Base-by-base conservation (phyloP, 306 rosid species). In the Carpinus fangiana region DNA sequence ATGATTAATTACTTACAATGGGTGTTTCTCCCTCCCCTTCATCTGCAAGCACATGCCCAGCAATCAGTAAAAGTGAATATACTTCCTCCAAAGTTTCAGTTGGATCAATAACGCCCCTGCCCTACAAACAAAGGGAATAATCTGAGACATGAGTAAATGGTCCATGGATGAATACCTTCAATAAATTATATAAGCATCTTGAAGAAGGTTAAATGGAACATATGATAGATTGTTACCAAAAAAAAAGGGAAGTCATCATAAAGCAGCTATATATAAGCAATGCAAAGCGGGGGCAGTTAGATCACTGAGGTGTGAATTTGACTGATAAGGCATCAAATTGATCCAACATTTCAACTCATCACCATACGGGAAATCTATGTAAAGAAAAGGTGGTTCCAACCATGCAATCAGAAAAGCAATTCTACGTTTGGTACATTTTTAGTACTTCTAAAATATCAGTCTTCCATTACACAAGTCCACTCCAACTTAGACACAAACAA, bases 21-120 rank as follows among this genome's bases (percentile, higher is more conserved):
- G 98, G 98, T 66, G 91, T 87, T 84, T 94, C 98, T 65, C 98
- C 98, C 82, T 90, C 97, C 81, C 96, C 98, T 86, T 94, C 98
- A 77, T 94, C 98, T 60, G 98, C 97, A 36, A 90, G 78, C 73
- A 92, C 97, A 38, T 94, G 98, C 70, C 98, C 97, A 80, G 86
- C 90, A 77, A 92, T 86, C 73, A 94, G 87, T 86, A 94, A 76
- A 84, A 94, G 83, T 16, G 98, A 90, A 87, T 94, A 94, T 65
- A 94, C 87, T 89, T 94, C 98, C 84, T 94, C 98, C 87, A 94
- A 71, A 55, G 91, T 89, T 88, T 90, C 95, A 76, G 97, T 92
- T 82, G 86, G 86, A 88, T 92, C 92, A 73, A 83, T 81, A 76
- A 86, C 64, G 84, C 90, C 93, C 86, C 88, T 92, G 81, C 97